Evolutionary conservation across 139 green algal species (phyloP).

Genomic region (Dunaliella sp.): DNA sequence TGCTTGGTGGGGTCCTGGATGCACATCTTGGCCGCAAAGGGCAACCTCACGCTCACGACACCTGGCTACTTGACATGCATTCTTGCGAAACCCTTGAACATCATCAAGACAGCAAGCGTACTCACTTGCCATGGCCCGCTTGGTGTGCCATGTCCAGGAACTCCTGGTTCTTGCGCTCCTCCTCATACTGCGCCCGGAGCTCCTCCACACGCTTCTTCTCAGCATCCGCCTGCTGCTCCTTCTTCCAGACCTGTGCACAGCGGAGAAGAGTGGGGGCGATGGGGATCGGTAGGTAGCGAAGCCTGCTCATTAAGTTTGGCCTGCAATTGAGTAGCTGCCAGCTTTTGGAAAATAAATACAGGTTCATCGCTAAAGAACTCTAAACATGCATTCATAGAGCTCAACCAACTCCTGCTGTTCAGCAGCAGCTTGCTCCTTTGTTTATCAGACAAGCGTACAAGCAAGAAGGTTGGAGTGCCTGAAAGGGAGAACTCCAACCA

Average conservation of each 20-base stretch:
- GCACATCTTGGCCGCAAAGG: too few species aligned
- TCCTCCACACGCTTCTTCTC: constrained; percentile 85
- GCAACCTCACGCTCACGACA: too few species aligned
- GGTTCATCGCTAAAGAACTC: neutral
- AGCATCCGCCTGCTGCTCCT: constrained; percentile 72
- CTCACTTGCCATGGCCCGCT: constrained; percentile 34
- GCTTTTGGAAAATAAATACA: neutral
- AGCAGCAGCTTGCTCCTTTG: too few species aligned
- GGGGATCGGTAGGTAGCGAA: neutral
- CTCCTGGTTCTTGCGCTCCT: constrained; percentile 81
- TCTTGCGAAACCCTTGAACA: neutral
- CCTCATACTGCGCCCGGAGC: constrained; percentile 79
- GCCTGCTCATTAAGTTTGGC: neutral
- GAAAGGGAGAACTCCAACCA: too few species aligned
- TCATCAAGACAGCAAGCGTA: too few species aligned
- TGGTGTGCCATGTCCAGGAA: constrained; percentile 62
- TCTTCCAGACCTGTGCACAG: constrained; percentile 78
- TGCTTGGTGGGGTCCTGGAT: neutral
- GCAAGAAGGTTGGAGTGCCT: too few species aligned
- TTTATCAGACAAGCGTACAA: too few species aligned
- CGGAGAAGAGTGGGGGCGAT: neutral
- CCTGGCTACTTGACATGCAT: too few species aligned
- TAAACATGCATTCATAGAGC: too few species aligned
- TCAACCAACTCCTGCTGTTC: too few species aligned
- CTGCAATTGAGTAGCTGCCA: neutral